Percentiles rank a stretch among this genome's conserved stretches.
phyloP scores from a whole-genome alignment of 129 eudicot species.

The Chrysanthemum seticuspe region DNA sequence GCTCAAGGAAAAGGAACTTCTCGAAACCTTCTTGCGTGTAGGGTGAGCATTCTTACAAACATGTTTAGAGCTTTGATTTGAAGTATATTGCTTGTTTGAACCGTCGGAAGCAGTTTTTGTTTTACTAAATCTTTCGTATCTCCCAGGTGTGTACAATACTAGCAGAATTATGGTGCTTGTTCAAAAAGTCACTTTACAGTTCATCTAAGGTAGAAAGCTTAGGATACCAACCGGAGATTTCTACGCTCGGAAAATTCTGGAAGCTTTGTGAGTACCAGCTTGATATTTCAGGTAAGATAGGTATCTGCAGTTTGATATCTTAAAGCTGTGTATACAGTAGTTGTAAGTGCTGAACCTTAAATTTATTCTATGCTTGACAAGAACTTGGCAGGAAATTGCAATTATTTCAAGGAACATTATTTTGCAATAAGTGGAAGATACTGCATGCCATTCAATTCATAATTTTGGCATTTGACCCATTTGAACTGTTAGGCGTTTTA shows the following conservation, averaged over 20 bases:
- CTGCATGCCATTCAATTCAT: no score
- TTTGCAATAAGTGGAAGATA: no score
- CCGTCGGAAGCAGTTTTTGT: constrained; percentile 6
- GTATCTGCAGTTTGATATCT: constrained; percentile 7
- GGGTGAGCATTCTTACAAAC: constrained; percentile 48
- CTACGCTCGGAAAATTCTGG: constrained; percentile 67
- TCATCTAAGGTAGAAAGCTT: constrained; percentile 70
- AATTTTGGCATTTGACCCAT: not conserved
- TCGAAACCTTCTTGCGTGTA: constrained; percentile 61
- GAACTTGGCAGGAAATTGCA: constrained; percentile 5
- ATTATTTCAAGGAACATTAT: no score
- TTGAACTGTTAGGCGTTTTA: not conserved
- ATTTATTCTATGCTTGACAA: not conserved
- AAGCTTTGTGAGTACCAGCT: constrained; percentile 75
- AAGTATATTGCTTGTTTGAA: constrained; percentile 12
- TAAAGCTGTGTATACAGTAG: not conserved
- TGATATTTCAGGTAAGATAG: constrained; percentile 63
- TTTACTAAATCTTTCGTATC: constrained; percentile 25
- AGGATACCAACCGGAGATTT: constrained; percentile 66
- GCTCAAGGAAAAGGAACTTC: constrained; percentile 51
- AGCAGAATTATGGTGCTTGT: constrained; percentile 81
- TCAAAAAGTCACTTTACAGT: constrained; percentile 54
- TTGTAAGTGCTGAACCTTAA: not conserved
- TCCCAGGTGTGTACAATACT: constrained; percentile 79
- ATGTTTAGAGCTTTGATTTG: constrained; percentile 1